Evolutionary conservation across 2,329 filamentous ascomycete genomes (phyloP).

Genomic region (Monosporascus sp.): DNA sequence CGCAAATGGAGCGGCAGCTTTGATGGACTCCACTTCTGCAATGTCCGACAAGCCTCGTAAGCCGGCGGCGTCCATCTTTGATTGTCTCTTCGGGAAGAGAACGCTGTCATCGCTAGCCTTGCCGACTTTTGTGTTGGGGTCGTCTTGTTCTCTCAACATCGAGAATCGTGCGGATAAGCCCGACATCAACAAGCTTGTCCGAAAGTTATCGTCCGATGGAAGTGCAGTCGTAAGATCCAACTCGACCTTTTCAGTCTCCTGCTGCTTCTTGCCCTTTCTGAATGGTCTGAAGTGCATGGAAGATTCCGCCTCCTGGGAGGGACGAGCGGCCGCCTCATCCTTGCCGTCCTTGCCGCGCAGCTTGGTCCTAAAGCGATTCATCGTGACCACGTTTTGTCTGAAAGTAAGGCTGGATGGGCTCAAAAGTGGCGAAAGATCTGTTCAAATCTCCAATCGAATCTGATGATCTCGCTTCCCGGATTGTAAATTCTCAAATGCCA

Average conservation of each 20-base stretch:
- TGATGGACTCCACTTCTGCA: slow-evolving; percentile 81
- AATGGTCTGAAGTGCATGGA: slow-evolving; percentile 50
- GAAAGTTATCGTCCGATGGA: slow-evolving; percentile 81
- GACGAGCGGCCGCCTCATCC: slow-evolving; percentile 46
- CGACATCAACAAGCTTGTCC: slow-evolving; percentile 93
- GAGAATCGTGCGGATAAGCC: slow-evolving; percentile 92
- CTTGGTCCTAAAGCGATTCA: slow-evolving; percentile 75
- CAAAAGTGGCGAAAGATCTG: neutral
- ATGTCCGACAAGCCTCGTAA: slow-evolving; percentile 67
- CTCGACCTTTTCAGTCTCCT: slow-evolving; percentile 56
- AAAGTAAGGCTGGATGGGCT: neutral
- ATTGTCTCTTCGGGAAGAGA: slow-evolving; percentile 74
- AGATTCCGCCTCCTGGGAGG: slow-evolving; percentile 51
- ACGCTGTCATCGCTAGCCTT: slow-evolving; percentile 97
- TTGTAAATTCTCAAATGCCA: neutral
- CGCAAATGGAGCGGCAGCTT: slow-evolving; percentile 49
- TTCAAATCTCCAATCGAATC: no score
- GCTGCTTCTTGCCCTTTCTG: slow-evolving; percentile 48
- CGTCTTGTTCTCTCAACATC: slow-evolving; percentile 92
- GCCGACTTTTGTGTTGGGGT: slow-evolving; percentile 80
- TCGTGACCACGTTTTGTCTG: slow-evolving; percentile 27
- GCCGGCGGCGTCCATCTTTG: slow-evolving; percentile 67
- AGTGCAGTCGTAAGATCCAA: slow-evolving; percentile 70
- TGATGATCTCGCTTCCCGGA: no score
- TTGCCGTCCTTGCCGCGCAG: slow-evolving; percentile 51